These are phyloP conservation scores for Musa schizocarpa DNA, from an alignment of 176 grass and related monocot genomes.

Conservation along the genomic window DNA sequence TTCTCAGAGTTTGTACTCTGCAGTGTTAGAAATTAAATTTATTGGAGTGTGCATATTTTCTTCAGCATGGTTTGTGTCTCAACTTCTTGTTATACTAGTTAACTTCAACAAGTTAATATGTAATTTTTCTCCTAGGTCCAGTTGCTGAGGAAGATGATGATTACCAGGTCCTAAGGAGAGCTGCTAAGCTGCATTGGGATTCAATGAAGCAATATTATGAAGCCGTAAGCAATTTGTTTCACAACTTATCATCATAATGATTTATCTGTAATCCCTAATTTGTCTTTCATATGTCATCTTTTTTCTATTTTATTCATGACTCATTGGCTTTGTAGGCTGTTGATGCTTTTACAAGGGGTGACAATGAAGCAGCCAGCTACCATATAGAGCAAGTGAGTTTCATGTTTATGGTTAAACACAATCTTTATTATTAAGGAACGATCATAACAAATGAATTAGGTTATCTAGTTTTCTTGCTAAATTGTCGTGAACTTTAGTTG, in stretches of 20 bases:
- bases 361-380: constrained; percentile 43
- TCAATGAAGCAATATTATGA: constrained; percentile 87
- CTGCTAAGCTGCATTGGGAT: constrained; percentile 74
- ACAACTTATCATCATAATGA: constrained; percentile 13
- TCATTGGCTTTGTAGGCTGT: constrained; percentile 44
- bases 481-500: neutral
- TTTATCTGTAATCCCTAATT: constrained; percentile 8
- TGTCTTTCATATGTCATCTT: constrained; percentile 12
- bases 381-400: constrained; percentile 56
- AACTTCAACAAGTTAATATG: neutral
- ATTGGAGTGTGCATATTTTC: too few species aligned
- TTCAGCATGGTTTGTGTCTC: too few species aligned
- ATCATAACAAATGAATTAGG: neutral
- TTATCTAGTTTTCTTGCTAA: constrained; percentile 11
- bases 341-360: constrained; percentile 63
- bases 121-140: constrained; percentile 11
- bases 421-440: neutral
- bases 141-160: constrained; percentile 50
- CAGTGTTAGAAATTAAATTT: too few species aligned
- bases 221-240: constrained; percentile 43
- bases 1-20: too few species aligned
- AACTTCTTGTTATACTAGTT: neutral
- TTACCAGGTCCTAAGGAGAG: constrained; percentile 54
- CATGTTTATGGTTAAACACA: neutral
- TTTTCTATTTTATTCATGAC: constrained; percentile 24